phyloP scores from a whole-genome alignment of 176 grass and related monocot species.

The sorghum (Sorghum bicolor) region Sorghum_bicolor_NCBIv3 NC_012871.2:60534001-60534500 shows the following conservation, averaged over 20 bases:
- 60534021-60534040: constrained; percentile 56
- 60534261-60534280: constrained; percentile 56
- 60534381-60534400: too few relatives aligned
- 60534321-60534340: constrained; percentile 43
- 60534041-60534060: constrained; percentile 62
- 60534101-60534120: constrained; percentile 54
- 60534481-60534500: too few relatives aligned
- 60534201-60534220: constrained; percentile 41
- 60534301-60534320: constrained; percentile 65
- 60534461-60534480: too few relatives aligned
- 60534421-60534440: too few relatives aligned
- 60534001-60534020: too few relatives aligned
- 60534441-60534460: too few relatives aligned
- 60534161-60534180: constrained; percentile 57
- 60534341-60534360: neutral
- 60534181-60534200: constrained; percentile 60
- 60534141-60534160: constrained; percentile 75
- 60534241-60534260: constrained; percentile 41
- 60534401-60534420: too few relatives aligned
- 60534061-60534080: constrained; percentile 85
- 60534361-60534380: too few relatives aligned
- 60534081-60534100: constrained; percentile 48
- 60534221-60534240: constrained; percentile 48
- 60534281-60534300: constrained; percentile 50
- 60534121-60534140: constrained; percentile 70